Evolutionary conservation across 176 grass and related monocot genomes (phyloP).

Genomic region (Oryza longistaminata): DNA sequence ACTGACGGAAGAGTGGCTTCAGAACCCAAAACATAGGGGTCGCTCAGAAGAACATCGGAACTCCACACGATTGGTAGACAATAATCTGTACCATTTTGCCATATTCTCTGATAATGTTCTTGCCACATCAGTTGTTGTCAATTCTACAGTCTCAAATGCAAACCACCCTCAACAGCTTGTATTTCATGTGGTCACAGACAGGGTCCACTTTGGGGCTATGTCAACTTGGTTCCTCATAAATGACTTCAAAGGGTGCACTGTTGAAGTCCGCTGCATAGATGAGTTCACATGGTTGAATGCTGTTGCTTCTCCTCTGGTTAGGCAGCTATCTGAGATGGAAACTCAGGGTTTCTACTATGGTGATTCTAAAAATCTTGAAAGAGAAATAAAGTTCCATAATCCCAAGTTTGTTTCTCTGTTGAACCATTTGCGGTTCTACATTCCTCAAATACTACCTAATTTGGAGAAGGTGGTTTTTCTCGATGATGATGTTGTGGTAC

Average conservation of each 20-base stretch:
- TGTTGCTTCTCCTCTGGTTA: constrained; percentile 67
- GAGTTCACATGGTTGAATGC: constrained; percentile 94
- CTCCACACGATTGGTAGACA: constrained; percentile 89
- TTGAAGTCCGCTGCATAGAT: constrained; percentile 87
- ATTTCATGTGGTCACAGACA: constrained; percentile 95
- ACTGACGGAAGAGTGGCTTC: constrained; percentile 81
- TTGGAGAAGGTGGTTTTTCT: constrained; percentile 94
- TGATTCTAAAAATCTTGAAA: constrained; percentile 51
- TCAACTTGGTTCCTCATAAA: constrained; percentile 89
- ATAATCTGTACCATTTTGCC: constrained; percentile 96
- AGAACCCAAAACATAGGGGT: constrained; percentile 54
- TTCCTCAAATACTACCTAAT: constrained; percentile 87
- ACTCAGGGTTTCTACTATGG: constrained; percentile 58
- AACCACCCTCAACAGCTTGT: constrained; percentile 98
- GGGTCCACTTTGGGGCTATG: constrained; percentile 77
- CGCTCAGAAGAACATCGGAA: constrained; percentile 72
- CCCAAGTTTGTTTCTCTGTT: constrained; percentile 67
- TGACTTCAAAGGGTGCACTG: constrained; percentile 85
- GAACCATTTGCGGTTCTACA: constrained; percentile 95
- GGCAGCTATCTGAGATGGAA: constrained; percentile 54
- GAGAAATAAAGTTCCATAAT: constrained; percentile 72
- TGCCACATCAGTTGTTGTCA: constrained; percentile 89
- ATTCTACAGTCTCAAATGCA: constrained; percentile 93
- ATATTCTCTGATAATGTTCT: constrained; percentile 98
- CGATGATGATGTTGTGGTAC: constrained; percentile 96